Base-by-base conservation (phyloP, 305 asterid species). In the Fraxinus dipetala region DNA sequence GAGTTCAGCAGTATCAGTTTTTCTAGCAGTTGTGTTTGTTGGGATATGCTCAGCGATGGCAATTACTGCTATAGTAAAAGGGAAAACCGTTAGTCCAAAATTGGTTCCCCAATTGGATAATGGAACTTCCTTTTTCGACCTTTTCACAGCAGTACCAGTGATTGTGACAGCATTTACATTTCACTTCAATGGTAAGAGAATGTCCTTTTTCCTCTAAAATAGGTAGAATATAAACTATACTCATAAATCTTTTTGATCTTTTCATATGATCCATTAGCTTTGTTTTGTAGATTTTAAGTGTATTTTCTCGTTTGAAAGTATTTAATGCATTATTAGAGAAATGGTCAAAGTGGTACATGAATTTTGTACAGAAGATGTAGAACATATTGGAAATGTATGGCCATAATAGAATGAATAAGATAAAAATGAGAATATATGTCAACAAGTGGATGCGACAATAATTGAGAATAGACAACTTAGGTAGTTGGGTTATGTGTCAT, bases 71-170 rank as follows among this genome's bases (percentile, higher is more conserved):
- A 86, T 95, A 13, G 51, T 85, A 34, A 82, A 82, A 83, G 97
- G 97, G 4, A 81, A 92, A 87, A 94, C 93, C 0, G 79, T 87
- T 87, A 89, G 78, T 45, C 97, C 93, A 8, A 89, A 90, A 78
- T 24, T 92, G 83, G 79, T 93, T 2, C 99, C 99, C 0, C 76
- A 90, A 11, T 82, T 94, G 56, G 90, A 89, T 20, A 78, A 82
- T 63, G 91, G 91, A 3, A 83, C 79, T 18, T 95, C 99, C 80
- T 95, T 94, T 90, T 94, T 94, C 87, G 86, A 94, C 80, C 98
- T 95, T 81, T 95, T 95, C 89, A 95, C 98, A 0, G 96, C 98
- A 6, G 77, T 94, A 16, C 99, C 99, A 0, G 98, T 95, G n/a
- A 91, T 95, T 4, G 93, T 92, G 63, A 94, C 99, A 0, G 98